Evolutionary conservation across 345 rosid genomes (phyloP).

Genomic region (Ceriops tagal): DNA sequence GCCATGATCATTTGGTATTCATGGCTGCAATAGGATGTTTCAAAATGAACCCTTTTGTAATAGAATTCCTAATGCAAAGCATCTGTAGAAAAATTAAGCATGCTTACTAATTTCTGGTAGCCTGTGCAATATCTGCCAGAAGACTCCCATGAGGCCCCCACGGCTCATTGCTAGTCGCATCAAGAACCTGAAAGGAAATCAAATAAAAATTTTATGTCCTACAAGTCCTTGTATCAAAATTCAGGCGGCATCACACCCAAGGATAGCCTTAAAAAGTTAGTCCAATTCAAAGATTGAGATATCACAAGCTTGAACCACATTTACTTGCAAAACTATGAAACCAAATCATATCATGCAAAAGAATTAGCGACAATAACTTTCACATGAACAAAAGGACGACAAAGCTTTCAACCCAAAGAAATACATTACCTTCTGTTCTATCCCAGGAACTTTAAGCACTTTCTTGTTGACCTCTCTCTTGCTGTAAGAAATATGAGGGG

Average conservation of each 20-base stretch:
- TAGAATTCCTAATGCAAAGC: constrained; percentile 13
- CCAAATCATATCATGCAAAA: no score
- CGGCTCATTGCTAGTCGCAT: constrained; percentile 92
- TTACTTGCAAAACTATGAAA: no score
- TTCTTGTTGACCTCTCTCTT: constrained; percentile 95
- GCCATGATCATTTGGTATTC: constrained; percentile 85
- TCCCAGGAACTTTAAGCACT: constrained; percentile 93
- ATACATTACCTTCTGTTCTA: constrained; percentile 77
- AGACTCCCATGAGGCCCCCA: constrained; percentile 98
- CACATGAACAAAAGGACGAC: background rate
- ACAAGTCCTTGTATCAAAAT: no score
- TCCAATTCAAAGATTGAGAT: background rate
- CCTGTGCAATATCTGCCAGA: constrained; percentile 81
- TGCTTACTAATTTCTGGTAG: constrained; percentile 78
- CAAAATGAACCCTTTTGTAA: constrained; percentile 11
- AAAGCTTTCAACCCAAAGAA: no score
- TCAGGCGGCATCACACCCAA: background rate
- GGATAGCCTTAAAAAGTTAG: background rate
- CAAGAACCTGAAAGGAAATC: constrained; percentile 66
- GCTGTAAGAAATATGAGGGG: constrained; percentile 34
- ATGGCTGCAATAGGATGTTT: constrained; percentile 53
- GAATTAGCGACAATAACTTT: background rate
- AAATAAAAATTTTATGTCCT: background rate
- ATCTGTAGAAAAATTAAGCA: constrained; percentile 12
- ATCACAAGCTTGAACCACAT: no score